Percentiles rank a stretch among this genome's conserved stretches.
These are phyloP conservation scores for Austroboletus novae-zelandiae DNA, from an alignment of 1,284 basidiomycete genomes.

Conservation along the genomic window DNA sequence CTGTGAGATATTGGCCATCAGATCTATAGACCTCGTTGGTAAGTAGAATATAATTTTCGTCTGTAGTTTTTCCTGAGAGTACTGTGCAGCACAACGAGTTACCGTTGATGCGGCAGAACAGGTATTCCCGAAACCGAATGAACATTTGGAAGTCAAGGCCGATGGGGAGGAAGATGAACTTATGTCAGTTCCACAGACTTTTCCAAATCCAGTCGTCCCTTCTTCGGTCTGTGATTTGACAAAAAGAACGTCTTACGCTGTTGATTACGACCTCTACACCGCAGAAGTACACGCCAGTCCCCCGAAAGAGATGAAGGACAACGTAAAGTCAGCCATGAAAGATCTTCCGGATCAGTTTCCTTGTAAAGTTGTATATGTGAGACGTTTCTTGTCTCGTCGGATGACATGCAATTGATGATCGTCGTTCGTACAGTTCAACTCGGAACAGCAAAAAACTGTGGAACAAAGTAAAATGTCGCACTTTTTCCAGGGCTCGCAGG, in stretches of 20 bases:
- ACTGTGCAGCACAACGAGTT: background rate
- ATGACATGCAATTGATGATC: background rate
- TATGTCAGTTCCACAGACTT: background rate
- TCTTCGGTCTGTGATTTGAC: background rate
- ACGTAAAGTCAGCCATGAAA: constrained; percentile 15
- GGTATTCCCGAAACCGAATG: background rate
- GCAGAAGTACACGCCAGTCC: constrained; percentile 10
- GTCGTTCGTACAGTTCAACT: constrained; percentile 12
- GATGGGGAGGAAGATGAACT: background rate
- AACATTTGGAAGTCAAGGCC: background rate
- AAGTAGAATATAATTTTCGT: background rate
- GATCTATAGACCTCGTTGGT: background rate
- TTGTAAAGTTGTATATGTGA: constrained; percentile 18
- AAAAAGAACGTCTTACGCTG: background rate
- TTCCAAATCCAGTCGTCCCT: background rate
- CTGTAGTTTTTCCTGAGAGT: background rate
- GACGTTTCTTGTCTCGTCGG: background rate
- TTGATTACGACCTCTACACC: constrained; percentile 17
- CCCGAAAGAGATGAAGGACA: constrained; percentile 4
- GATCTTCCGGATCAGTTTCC: constrained; percentile 10
- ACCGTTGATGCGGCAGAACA: background rate
- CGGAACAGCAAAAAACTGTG: constrained; percentile 3
- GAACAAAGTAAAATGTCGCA: background rate
- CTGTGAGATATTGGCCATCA: background rate
- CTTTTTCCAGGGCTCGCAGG: constrained; percentile 10